phyloP scores from a whole-genome alignment of 2,329 filamentous ascomycete genomes.

The Aschersonia sp. region DNA sequence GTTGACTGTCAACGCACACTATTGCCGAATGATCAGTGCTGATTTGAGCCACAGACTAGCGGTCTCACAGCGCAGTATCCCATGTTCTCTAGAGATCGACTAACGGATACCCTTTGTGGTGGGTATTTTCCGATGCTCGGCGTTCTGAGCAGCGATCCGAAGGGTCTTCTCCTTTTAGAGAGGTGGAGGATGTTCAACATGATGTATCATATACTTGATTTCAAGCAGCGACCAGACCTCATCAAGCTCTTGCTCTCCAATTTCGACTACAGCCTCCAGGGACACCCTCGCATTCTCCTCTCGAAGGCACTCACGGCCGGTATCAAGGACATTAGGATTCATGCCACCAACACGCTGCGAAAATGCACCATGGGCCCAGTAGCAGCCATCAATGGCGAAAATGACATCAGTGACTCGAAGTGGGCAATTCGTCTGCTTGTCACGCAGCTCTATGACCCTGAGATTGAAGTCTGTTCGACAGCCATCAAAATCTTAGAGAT shows the following conservation, averaged over 20 bases:
- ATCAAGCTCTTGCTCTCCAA: constrained; percentile 79
- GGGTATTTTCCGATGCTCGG: constrained; percentile 94
- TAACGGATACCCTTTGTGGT: constrained; percentile 74
- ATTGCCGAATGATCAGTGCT: not conserved
- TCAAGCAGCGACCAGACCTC: constrained; percentile 80
- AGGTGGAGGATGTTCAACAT: constrained; percentile 98
- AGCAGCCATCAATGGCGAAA: constrained; percentile 21
- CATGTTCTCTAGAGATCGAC: constrained; percentile 73
- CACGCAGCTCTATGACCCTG: constrained; percentile 94
- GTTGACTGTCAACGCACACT: no score
- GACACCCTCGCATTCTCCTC: constrained; percentile 80
- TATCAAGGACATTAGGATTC: constrained; percentile 81
- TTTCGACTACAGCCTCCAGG: constrained; percentile 80
- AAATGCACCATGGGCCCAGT: constrained; percentile 58
- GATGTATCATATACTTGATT: constrained; percentile 96
- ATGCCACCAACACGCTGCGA: constrained; percentile 71
- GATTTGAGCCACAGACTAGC: constrained; percentile 34
- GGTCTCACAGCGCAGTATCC: constrained; percentile 69
- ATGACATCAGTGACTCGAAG: constrained; percentile 53
- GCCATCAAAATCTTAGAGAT: constrained; percentile 96
- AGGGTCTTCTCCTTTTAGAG: constrained; percentile 80
- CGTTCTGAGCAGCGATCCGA: constrained; percentile 65
- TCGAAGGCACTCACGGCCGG: constrained; percentile 89
- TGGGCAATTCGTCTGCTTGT: constrained; percentile 96
- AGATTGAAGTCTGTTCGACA: constrained; percentile 90